Percentiles rank a stretch among this genome's conserved stretches.
Evolutionary conservation across 2,329 filamentous ascomycete genomes (phyloP).

Genomic region (Sarocladiaceae sp.): DNA sequence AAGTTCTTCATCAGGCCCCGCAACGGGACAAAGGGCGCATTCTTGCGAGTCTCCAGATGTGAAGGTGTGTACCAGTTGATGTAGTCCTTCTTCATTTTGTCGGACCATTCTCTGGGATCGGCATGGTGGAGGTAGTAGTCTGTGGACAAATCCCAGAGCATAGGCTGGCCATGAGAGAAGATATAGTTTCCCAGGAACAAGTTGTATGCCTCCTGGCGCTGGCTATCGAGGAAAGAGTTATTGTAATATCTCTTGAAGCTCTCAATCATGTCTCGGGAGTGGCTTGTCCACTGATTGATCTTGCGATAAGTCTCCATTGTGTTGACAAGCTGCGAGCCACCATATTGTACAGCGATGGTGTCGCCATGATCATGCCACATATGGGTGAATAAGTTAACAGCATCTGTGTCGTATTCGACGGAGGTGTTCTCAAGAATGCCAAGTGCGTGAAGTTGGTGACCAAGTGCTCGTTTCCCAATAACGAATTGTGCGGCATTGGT

Average conservation of each 20-base stretch:
- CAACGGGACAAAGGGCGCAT: conserved; percentile 44
- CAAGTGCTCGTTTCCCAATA: conserved; percentile 89
- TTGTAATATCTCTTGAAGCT: conserved; percentile 99
- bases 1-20: conserved; percentile 34
- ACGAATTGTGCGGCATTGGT: conserved; percentile 98
- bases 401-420: conserved; percentile 92
- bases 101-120: conserved; percentile 70
- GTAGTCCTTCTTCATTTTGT: conserved; percentile 63
- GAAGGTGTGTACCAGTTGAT: conserved; percentile 83
- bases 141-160: conserved; percentile 93
- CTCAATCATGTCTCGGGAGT: conserved; percentile 97
- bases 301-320: conserved; percentile 99
- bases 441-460: conserved; percentile 85
- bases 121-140: conserved; percentile 96
- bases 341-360: conserved; percentile 96
- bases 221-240: conserved; percentile 96
- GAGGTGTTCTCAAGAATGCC: conserved; percentile 76
- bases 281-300: conserved; percentile 97
- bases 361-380: conserved; percentile 99
- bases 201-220: conserved; percentile 96
- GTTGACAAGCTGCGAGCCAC: conserved; percentile 94
- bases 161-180: conserved; percentile 79
- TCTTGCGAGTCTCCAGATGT: conserved; percentile 57
- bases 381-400: conserved; percentile 91
- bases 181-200: conserved; percentile 96